Evolutionary conservation across 2,329 filamentous ascomycete genomes (phyloP).

Genomic region (Cladophialophora exuberans): DNA sequence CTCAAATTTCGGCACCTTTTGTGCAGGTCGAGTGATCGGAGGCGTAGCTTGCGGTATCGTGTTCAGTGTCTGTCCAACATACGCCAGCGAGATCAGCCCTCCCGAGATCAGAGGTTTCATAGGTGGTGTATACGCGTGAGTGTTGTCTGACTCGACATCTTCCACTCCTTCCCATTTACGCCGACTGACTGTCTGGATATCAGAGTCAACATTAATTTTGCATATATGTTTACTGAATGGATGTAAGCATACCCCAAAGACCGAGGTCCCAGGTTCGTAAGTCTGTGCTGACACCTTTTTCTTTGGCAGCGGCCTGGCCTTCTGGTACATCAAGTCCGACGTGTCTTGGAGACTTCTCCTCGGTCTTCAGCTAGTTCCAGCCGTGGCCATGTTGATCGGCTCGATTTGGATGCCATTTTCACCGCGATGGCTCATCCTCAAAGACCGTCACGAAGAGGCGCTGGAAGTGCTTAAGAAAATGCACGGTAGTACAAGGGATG

Average conservation of each 20-base stretch:
- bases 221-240: conserved; percentile 14
- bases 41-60: not conserved
- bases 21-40: not conserved
- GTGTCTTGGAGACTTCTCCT: conserved; percentile 11
- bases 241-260: conserved; percentile 1
- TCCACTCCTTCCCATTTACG: not conserved
- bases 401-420: conserved; percentile 13
- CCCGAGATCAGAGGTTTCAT: conserved; percentile 4
- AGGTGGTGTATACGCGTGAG: conserved; percentile 8
- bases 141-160: no score
- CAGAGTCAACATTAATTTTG: conserved; percentile 10
- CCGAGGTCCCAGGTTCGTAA: not conserved
- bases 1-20: not conserved
- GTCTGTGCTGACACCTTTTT: not conserved
- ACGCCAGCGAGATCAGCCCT: conserved; percentile 6
- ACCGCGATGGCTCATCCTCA: conserved; percentile 8
- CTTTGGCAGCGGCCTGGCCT: not conserved
- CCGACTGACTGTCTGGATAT: not conserved
- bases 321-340: conserved; percentile 12
- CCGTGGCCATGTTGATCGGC: not conserved
- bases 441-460: conserved; percentile 10
- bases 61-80: conserved; percentile 7
- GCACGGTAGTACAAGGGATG: conserved; percentile 7
- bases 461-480: conserved; percentile 9
- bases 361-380: conserved; percentile 3